Percentiles rank a stretch among this genome's conserved stretches.
phyloP scores from a whole-genome alignment of 192 early-diverging fungal genomes.

The Coemansia sp. region DNA sequence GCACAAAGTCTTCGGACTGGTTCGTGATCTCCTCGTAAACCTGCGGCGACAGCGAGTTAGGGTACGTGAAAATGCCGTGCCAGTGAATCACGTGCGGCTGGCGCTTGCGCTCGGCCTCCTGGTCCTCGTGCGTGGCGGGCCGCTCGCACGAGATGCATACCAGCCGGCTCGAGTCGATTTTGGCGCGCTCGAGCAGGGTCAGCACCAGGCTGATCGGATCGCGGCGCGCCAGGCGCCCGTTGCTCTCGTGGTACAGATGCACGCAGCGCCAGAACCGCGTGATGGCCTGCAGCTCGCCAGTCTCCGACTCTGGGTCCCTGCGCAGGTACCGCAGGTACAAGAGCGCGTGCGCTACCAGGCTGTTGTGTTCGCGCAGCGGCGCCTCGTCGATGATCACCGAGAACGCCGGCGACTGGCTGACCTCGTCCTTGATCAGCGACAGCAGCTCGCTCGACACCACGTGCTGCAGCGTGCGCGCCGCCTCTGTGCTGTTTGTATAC shows the following conservation, averaged over 20 bases:
- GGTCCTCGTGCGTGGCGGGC: slow-evolving; percentile 32
- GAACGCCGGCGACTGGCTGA: slow-evolving; percentile 55
- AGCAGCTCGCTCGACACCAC: slow-evolving; percentile 56
- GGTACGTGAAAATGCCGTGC: slow-evolving; percentile 44
- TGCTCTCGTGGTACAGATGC: slow-evolving; percentile 44
- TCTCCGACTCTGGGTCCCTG: slow-evolving; percentile 22
- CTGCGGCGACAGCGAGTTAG: slow-evolving; percentile 50
- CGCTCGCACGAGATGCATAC: slow-evolving; percentile 52
- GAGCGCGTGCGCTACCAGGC: slow-evolving; percentile 48
- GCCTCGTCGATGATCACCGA: slow-evolving; percentile 56
- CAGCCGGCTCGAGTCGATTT: slow-evolving; percentile 47
- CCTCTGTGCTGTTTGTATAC: slow-evolving; percentile 20
- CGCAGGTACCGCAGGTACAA: slow-evolving; percentile 52
- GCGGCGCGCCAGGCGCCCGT: slow-evolving; percentile 32
- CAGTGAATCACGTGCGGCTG: slow-evolving; percentile 50
- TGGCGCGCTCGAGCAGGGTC: slow-evolving; percentile 42
- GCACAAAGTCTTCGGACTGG: slow-evolving; percentile 48
- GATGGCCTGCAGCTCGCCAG: slow-evolving; percentile 39
- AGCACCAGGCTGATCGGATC: slow-evolving; percentile 43
- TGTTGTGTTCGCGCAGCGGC: slow-evolving; percentile 55
- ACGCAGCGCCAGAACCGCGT: slow-evolving; percentile 57
- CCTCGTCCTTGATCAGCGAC: slow-evolving; percentile 54
- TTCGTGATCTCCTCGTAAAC: slow-evolving; percentile 49
- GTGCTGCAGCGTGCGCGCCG: slow-evolving; percentile 47
- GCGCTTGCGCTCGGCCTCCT: slow-evolving; percentile 24